Evolutionary conservation across 768 basidiomycete species (phyloP).

Genomic region (Lactarius deliciosus): DNA sequence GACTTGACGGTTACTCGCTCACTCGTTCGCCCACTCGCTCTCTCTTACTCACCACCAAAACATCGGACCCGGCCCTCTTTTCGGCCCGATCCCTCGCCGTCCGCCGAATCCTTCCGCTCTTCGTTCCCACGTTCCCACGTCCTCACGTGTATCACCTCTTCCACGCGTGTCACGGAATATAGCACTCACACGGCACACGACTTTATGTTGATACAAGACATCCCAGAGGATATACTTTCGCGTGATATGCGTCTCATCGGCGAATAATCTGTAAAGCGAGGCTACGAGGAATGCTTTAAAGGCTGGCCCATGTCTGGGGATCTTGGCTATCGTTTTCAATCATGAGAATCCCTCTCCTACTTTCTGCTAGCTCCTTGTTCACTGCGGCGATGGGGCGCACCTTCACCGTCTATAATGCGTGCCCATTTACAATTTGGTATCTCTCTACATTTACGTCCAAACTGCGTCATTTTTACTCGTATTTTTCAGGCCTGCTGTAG

Average conservation of each 20-base stretch:
- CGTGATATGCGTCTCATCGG: neutral
- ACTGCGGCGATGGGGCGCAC: slow-evolving; percentile 30
- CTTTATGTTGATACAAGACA: too few species aligned
- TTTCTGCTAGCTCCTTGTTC: neutral
- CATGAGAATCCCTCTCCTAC: slow-evolving; percentile 2
- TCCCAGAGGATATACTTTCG: neutral
- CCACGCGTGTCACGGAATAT: neutral
- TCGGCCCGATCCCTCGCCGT: neutral
- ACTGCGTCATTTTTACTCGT: neutral
- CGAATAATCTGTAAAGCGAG: neutral
- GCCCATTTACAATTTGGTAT: slow-evolving; percentile 46
- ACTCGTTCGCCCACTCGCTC: neutral
- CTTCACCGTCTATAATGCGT: slow-evolving; percentile 45
- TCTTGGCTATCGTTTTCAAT: neutral
- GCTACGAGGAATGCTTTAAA: neutral
- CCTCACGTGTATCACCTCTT: too few species aligned
- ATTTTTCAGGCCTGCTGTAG: slow-evolving; percentile 35
- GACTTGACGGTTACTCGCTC: neutral
- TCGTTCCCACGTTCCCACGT: neutral
- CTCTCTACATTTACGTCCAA: slow-evolving; percentile 14
- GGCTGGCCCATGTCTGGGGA: neutral
- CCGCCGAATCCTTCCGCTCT: neutral
- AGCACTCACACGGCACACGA: neutral
- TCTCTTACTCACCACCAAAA: neutral
- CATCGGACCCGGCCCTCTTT: neutral